These are phyloP conservation scores for Sonneratia caseolaris DNA, from an alignment of 345 rosid species.

Conservation along the genomic window DNA sequence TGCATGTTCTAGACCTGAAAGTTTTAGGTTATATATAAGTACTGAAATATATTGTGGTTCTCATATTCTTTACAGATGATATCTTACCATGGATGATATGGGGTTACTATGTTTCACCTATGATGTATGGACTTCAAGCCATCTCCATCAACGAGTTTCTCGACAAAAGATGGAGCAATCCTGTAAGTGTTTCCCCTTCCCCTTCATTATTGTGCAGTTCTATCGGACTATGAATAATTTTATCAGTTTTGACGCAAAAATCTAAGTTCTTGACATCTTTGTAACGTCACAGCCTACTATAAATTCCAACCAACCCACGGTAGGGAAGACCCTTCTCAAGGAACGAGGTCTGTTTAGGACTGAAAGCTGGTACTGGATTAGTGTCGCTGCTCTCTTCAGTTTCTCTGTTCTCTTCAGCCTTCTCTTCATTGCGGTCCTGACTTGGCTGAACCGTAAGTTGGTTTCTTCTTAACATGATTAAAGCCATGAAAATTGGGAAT, in stretches of 20 bases:
- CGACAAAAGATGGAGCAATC: conserved; percentile 10
- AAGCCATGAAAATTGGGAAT: not conserved
- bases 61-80: conserved; percentile 21
- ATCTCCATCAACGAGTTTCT: conserved; percentile 25
- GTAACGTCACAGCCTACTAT: not conserved
- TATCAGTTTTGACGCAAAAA: not conserved
- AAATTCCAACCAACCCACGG: conserved; percentile 9
- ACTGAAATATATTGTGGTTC: not conserved
- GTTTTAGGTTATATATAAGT: not conserved
- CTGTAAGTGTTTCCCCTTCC: conserved; percentile 6
- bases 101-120: conserved; percentile 21
- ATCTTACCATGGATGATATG: conserved; percentile 17
- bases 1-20: conserved; percentile 10
- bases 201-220: not conserved
- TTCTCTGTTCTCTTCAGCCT: conserved; percentile 35
- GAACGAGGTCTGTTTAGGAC: conserved; percentile 34
- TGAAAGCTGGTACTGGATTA: conserved; percentile 67
- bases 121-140: conserved; percentile 27
- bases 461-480: not conserved
- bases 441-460: conserved; percentile 46
- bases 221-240: not conserved
- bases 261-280: not conserved
- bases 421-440: conserved; percentile 29
- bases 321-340: conserved; percentile 20
- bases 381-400: conserved; percentile 32